Evolutionary conservation across 345 rosid genomes (phyloP).

Genomic region (Durio zibethinus): DNA sequence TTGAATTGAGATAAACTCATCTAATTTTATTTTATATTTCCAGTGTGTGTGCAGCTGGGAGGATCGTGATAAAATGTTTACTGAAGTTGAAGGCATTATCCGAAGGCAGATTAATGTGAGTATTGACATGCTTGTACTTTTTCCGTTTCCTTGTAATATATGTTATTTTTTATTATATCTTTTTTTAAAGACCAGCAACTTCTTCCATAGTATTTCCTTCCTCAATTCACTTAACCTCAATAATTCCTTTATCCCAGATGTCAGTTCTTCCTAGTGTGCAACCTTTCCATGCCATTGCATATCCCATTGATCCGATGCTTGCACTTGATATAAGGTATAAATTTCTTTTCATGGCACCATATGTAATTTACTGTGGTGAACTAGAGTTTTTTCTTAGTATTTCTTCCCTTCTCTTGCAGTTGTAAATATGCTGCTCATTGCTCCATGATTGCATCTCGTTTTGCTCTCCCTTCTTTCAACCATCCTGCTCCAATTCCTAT

Average conservation of each 20-base stretch:
- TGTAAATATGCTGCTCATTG: constrained; percentile 96
- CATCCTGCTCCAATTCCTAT: constrained; percentile 66
- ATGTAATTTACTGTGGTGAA: background rate
- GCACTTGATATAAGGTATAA: constrained; percentile 93
- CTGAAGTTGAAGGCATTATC: constrained; percentile 86
- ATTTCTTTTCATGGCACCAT: constrained; percentile 1
- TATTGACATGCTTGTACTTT: background rate
- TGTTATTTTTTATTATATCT: background rate
- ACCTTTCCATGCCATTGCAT: constrained; percentile 98
- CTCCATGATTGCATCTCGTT: constrained; percentile 82
- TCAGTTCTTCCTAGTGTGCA: constrained; percentile 94
- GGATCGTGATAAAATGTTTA: constrained; percentile 74
- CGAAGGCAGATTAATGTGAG: constrained; percentile 82
- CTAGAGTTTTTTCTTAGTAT: constrained; percentile 10
- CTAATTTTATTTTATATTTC: background rate
- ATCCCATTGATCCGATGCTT: constrained; percentile 90
- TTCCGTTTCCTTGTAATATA: background rate
- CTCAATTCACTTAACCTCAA: background rate
- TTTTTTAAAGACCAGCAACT: background rate
- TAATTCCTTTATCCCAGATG: constrained; percentile 45
- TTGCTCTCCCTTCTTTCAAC: constrained; percentile 66
- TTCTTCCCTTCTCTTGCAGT: constrained; percentile 38
- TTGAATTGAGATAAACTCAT: background rate
- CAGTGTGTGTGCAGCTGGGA: constrained; percentile 97
- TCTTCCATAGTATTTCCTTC: background rate